Evolutionary conservation across 148 eudicot species (phyloP), one percentile per base, ranked within the genome.

Genomic region (Hydrangea macrophylla): DNA sequence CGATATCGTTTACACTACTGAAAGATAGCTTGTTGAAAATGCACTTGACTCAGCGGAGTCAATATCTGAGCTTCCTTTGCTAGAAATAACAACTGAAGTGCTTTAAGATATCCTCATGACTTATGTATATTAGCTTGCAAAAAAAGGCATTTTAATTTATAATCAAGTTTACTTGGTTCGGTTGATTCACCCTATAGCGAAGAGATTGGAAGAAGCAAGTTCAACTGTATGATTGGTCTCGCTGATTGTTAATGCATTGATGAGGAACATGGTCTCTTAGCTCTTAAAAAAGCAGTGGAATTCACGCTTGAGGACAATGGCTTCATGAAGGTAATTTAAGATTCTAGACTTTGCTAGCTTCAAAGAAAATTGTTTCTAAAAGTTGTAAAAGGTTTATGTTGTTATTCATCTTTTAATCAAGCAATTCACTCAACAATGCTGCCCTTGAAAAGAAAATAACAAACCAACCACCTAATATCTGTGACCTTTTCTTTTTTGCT

Each of bases 221-320:
- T 84, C 62, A 95, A 95, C 73, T 82, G 97, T 72, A 87, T 95
- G 99, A 91, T 95, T 81, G 99, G 99, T 81, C 97, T 95, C 54
- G 73, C 83, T 74, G 90, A 95, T 58, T 88, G 87, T 48, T 87
- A 91, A 72, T 92, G 99, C 39, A 75, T 91, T 73, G 97, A 95
- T 75, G 84, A 78, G 71, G 97, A 60, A 56, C 72, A 33, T 37
- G 30, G 37, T n/a, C 37, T n/a, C n/a, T n/a, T n/a, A n/a, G 20
- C 25, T 8, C 26, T 15, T 26, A 37, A 48, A 64, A n/a, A n/a
- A n/a, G n/a, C n/a, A n/a, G n/a, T n/a, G n/a, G n/a, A n/a, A n/a
- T 12, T 63, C 33, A 36, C 30, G 12, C 11, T n/a, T 63, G n/a
- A 9, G 31, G 56, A 64, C 37, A 37, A 22, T 15, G 31, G 45